Evolutionary conservation across 768 basidiomycete genomes (phyloP).

Genomic region (Porpolomopsis calyptriformis): DNA sequence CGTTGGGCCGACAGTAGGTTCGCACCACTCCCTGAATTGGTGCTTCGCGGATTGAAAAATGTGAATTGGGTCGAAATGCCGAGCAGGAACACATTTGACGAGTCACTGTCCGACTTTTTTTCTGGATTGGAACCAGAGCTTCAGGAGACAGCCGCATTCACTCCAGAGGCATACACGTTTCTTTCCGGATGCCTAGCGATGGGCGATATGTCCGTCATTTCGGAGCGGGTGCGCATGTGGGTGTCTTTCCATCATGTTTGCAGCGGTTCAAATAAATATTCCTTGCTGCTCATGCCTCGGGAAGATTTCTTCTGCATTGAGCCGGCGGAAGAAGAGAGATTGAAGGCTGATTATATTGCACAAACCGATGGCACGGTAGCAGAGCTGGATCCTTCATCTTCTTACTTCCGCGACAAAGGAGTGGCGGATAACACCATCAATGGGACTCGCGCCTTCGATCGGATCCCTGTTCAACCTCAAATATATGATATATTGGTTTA

Average conservation of each 20-base stretch:
- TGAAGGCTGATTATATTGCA: conserved; percentile 36
- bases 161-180: conserved; percentile 42
- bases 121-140: conserved; percentile 42
- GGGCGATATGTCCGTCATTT: conserved; percentile 30
- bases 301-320: conserved; percentile 48
- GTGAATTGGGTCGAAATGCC: conserved; percentile 54
- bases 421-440: conserved; percentile 12
- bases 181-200: conserved; percentile 37
- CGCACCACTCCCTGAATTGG: conserved; percentile 45
- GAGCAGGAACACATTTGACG: conserved; percentile 41
- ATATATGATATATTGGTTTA: conserved; percentile 62
- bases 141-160: conserved; percentile 49
- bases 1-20: conserved; percentile 53
- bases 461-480: conserved; percentile 54
- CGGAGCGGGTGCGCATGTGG: conserved; percentile 38
- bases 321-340: conserved; percentile 37
- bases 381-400: neutral
- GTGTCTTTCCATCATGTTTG: conserved; percentile 48
- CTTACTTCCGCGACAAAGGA: conserved; percentile 5
- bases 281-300: conserved; percentile 48
- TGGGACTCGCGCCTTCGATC: conserved; percentile 34
- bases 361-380: conserved; percentile 23
- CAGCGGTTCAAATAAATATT: conserved; percentile 47
- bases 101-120: conserved; percentile 37
- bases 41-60: conserved; percentile 43